Evolutionary conservation across 768 basidiomycete genomes (phyloP).

Genomic region (Lenzites betulinus): DNA sequence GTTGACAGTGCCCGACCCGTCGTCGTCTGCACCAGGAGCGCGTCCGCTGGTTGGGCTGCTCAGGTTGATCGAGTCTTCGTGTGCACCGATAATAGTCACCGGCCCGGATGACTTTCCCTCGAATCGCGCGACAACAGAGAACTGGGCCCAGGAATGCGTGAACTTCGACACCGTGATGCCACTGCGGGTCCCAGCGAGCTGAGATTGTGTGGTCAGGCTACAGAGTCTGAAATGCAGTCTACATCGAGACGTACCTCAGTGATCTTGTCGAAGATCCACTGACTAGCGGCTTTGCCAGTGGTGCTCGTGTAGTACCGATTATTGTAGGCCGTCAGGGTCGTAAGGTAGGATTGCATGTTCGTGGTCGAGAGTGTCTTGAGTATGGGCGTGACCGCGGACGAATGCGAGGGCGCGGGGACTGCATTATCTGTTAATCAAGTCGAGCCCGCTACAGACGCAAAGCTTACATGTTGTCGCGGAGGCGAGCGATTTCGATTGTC

Average conservation of each 20-base stretch:
- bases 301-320: conserved; percentile 20
- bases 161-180: conserved; percentile 34
- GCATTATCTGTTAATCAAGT: background rate
- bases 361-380: conserved; percentile 66
- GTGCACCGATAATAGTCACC: conserved; percentile 34
- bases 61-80: conserved; percentile 32
- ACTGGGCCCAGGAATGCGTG: conserved; percentile 43
- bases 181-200: conserved; percentile 4
- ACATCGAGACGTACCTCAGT: background rate
- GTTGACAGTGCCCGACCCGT: conserved; percentile 48
- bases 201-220: background rate
- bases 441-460: too few relatives aligned
- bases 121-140: conserved; percentile 35
- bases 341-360: conserved; percentile 63
- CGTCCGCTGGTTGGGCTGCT: conserved; percentile 14
- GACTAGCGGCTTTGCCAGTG: conserved; percentile 9
- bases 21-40: conserved; percentile 43
- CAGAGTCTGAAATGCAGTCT: background rate
- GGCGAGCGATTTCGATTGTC: background rate
- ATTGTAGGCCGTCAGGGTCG: conserved; percentile 5
- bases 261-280: conserved; percentile 15
- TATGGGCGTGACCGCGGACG: conserved; percentile 48
- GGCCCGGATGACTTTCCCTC: conserved; percentile 25
- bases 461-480: background rate
- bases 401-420: conserved; percentile 16